Conservation (phyloP, 306 rosid species). For the Cicer pinnatifidum region DNA sequence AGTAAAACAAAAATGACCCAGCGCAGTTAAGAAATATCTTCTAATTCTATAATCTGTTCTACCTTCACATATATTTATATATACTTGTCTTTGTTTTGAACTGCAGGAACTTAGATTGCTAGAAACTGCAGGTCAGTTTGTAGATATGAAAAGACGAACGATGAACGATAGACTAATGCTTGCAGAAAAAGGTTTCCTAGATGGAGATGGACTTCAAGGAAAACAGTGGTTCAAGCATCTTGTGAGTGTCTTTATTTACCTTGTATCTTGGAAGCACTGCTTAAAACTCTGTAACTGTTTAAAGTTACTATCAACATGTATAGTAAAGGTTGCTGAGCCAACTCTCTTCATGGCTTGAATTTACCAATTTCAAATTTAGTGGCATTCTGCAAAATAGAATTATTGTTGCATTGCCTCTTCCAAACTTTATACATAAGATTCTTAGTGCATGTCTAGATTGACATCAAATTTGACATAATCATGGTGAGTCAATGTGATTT, state of each 20-base stretch:
- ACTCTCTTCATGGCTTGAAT: no score
- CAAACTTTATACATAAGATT: neutral
- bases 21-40: neutral
- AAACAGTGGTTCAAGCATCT: conserved; percentile 89
- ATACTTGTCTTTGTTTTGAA: conserved; percentile 37
- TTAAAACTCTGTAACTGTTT: conserved; percentile 29
- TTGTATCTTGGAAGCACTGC: neutral
- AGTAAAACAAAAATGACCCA: conserved; percentile 46
- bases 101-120: conserved; percentile 59
- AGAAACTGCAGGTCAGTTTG: conserved; percentile 48
- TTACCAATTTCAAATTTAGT: neutral
- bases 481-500: no score
- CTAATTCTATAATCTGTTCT: conserved; percentile 2
- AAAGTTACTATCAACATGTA: neutral
- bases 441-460: neutral
- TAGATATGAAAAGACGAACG: conserved; percentile 63
- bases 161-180: conserved; percentile 79
- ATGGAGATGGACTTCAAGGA: conserved; percentile 69
- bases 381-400: neutral
- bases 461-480: no score
- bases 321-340: neutral
- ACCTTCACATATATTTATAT: conserved; percentile 5
- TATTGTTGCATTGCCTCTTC: neutral
- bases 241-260: conserved; percentile 55
- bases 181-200: conserved; percentile 79